Evolutionary conservation across 2,329 filamentous ascomycete genomes (phyloP).

Genomic region (Paramyrothecium sp.): DNA sequence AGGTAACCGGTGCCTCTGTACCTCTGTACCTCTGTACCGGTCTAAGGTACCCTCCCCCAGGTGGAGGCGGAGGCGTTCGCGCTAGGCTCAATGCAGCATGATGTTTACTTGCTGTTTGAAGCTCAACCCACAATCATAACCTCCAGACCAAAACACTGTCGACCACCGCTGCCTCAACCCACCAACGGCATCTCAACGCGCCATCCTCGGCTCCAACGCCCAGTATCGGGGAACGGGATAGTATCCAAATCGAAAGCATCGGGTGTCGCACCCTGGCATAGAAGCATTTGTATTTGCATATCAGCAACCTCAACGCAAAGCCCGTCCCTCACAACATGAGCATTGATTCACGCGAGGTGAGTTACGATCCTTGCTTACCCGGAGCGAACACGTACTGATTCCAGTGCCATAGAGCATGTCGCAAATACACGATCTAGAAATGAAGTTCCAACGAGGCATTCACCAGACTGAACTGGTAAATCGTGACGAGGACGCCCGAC

Average conservation of each 20-base stretch:
- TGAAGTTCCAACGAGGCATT: slow-evolving; percentile 64
- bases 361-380: too few species aligned
- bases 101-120: slow-evolving; percentile 30
- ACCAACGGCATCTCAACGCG: background rate
- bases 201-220: background rate
- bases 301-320: too few species aligned
- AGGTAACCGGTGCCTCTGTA: background rate
- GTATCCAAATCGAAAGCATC: too few species aligned
- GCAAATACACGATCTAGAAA: slow-evolving; percentile 59
- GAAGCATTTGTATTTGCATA: too few species aligned
- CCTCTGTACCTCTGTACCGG: background rate
- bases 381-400: too few species aligned
- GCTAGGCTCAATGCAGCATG: slow-evolving; percentile 22
- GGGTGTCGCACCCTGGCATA: background rate
- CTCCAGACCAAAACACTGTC: slow-evolving; percentile 23
- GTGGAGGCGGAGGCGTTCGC: background rate
- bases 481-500: slow-evolving; percentile 73
- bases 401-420: slow-evolving; percentile 38
- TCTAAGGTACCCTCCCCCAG: too few species aligned
- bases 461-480: slow-evolving; percentile 66
- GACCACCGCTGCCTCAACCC: background rate
- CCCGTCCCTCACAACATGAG: slow-evolving; percentile 23
- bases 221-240: too few species aligned
- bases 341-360: slow-evolving; percentile 24
- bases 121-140: background rate